Evolutionary conservation across 2,329 filamentous ascomycete species (phyloP).

Genomic region (Diaporthe destruens): DNA sequence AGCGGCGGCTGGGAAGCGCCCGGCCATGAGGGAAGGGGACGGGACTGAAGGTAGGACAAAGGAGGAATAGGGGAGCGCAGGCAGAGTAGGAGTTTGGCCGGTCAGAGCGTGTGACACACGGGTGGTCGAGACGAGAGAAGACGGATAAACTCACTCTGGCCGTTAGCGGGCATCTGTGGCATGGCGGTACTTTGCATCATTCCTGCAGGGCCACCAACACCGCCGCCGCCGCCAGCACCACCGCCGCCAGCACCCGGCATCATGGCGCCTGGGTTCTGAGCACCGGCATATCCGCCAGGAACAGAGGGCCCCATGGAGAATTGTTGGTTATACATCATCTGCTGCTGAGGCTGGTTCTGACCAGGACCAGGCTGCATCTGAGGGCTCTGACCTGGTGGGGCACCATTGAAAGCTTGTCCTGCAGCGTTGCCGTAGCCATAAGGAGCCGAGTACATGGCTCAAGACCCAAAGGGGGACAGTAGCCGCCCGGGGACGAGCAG

Average conservation of each 20-base stretch:
- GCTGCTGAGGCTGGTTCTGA: conserved; percentile 61
- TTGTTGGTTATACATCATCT: conserved; percentile 73
- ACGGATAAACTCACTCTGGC: conserved; percentile 66
- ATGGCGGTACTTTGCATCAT: conserved; percentile 75
- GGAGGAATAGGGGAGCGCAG: conserved; percentile 33
- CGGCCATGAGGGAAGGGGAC: neutral
- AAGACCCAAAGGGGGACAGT: conserved; percentile 34
- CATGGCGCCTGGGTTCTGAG: conserved; percentile 60
- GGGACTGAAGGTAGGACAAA: conserved; percentile 33
- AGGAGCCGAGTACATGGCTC: conserved; percentile 67
- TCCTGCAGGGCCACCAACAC: conserved; percentile 62
- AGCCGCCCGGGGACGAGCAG: conserved; percentile 31
- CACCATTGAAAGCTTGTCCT: conserved; percentile 65
- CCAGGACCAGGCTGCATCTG: conserved; percentile 60
- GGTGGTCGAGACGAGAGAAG: conserved; percentile 46
- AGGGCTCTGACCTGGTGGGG: conserved; percentile 61
- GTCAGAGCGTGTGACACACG: conserved; percentile 36
- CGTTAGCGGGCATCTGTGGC: conserved; percentile 70
- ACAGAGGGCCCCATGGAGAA: conserved; percentile 66
- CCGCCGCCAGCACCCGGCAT: conserved; percentile 61
- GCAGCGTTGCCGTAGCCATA: conserved; percentile 68
- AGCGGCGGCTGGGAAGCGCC: conserved; percentile 5
- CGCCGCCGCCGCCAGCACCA: conserved; percentile 30
- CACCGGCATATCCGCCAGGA: conserved; percentile 60
- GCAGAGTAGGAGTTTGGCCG: conserved; percentile 36